A percentile compares a stretch with the other conserved stretches of the same genome.
Evolutionary conservation across 257 asterid species (phyloP).

Genomic region (Lycium ferocissimum): DNA sequence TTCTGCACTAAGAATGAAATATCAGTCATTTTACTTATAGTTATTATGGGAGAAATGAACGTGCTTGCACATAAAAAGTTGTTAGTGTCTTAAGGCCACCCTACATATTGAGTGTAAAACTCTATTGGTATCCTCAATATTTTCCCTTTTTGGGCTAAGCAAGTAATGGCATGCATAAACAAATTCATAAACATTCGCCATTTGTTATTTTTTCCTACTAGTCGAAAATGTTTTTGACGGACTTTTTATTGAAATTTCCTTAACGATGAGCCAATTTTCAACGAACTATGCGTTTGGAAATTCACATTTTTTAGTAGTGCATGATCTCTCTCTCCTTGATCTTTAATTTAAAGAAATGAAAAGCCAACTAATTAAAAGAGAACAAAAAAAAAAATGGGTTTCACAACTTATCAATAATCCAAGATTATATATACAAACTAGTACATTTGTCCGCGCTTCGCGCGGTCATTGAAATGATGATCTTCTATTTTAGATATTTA

Average conservation of each 20-base stretch:
- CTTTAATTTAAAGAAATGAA: not conserved
- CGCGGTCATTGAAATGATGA: too few species aligned
- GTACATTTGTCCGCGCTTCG: not conserved
- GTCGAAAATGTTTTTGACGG: not conserved
- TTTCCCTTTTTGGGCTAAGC: not conserved
- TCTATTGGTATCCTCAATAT: not conserved
- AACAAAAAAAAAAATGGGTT: not conserved
- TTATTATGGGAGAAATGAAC: not conserved
- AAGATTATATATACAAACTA: not conserved
- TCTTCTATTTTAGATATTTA: too few species aligned
- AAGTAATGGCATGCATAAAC: not conserved
- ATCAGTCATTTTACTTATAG: not conserved
- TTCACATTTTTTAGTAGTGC: not conserved
- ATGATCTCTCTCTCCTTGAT: not conserved
- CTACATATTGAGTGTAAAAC: constrained; percentile 23
- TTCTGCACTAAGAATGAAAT: not conserved
- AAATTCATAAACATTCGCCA: not conserved
- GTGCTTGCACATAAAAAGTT: constrained; percentile 28
- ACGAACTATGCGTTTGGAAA: not conserved
- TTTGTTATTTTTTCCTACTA: not conserved
- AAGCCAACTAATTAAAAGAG: not conserved
- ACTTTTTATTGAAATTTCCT: too few species aligned
- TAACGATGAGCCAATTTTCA: not conserved
- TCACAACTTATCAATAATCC: not conserved
- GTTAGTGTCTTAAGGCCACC: constrained; percentile 22